These are phyloP conservation scores for Clathrospora elynae DNA, from an alignment of 2,329 filamentous ascomycete genomes.

Conservation along the genomic window DNA sequence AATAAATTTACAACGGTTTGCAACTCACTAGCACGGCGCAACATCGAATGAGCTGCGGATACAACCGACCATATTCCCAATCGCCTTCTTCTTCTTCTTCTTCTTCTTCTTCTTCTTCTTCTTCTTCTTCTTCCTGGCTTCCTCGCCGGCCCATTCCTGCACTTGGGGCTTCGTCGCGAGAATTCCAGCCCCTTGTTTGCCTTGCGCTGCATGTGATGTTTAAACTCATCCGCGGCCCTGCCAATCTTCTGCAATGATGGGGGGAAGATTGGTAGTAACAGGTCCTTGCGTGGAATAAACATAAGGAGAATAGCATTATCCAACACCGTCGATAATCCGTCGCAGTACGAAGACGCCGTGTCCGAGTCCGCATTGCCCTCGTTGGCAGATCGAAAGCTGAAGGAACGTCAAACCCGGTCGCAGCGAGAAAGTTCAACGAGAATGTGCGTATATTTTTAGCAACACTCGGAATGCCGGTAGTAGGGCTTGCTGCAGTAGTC, in stretches of 20 bases:
- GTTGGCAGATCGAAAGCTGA: conserved; percentile 10
- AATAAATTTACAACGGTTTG: too few relatives aligned
- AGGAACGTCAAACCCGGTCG: conserved; percentile 34
- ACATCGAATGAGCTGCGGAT: too few relatives aligned
- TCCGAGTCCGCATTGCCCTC: not conserved
- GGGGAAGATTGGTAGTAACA: conserved; percentile 20
- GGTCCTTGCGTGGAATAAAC: conserved; percentile 5
- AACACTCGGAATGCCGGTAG: conserved; percentile 14
- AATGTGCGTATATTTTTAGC: conserved; percentile 37
- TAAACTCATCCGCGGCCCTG: conserved; percentile 11
- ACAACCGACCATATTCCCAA: too few relatives aligned
- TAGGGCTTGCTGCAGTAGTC: conserved; percentile 45
- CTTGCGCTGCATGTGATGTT: conserved; percentile 10
- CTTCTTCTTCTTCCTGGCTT: too few relatives aligned
- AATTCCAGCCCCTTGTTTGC: too few relatives aligned
- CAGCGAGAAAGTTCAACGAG: conserved; percentile 43
- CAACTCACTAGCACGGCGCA: too few relatives aligned
- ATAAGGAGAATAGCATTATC: conserved; percentile 28
- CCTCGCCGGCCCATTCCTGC: too few relatives aligned
- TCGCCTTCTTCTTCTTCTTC: too few relatives aligned
- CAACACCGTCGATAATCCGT: conserved; percentile 23
- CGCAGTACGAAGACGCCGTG: conserved; percentile 3
- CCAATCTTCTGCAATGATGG: conserved; percentile 22
- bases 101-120: too few relatives aligned
- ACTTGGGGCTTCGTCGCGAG: too few relatives aligned